A percentile compares a stretch with the other conserved stretches of the same genome.
These are phyloP conservation scores for Macrophomina phaseolina DNA, from an alignment of 2,329 filamentous ascomycete species.

Conservation along the genomic window DNA sequence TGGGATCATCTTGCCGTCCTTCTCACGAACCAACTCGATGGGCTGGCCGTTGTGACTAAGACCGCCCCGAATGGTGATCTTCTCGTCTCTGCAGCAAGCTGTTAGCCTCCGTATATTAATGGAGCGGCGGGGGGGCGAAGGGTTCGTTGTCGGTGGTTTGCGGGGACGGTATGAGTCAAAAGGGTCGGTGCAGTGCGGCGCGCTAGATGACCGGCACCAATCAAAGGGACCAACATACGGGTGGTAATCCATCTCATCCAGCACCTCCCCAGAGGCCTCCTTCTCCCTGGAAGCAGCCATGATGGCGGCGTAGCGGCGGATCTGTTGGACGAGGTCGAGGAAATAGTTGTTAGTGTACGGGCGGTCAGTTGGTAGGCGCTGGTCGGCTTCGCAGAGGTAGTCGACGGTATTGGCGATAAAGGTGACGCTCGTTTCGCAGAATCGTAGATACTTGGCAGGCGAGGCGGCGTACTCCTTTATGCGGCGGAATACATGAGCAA, in stretches of 20 bases:
- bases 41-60: conserved; percentile 81
- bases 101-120: conserved; percentile 33
- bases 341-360: conserved; percentile 97
- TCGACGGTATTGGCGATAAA: conserved; percentile 90
- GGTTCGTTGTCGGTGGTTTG: background rate
- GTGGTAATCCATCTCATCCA: conserved; percentile 58
- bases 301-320: conserved; percentile 85
- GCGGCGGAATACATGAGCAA: conserved; percentile 65
- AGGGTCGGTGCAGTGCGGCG: conserved; percentile 1
- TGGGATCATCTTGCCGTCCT: conserved; percentile 79
- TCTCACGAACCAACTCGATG: conserved; percentile 81
- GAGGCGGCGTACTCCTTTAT: conserved; percentile 75
- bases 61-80: conserved; percentile 81
- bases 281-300: conserved; percentile 76
- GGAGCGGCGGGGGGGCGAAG: background rate
- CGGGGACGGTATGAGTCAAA: conserved; percentile 8
- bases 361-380: conserved; percentile 80
- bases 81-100: conserved; percentile 63
- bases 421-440: conserved; percentile 87
- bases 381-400: conserved; percentile 83
- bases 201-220: background rate
- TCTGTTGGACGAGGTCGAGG: conserved; percentile 93
- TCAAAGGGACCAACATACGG: conserved; percentile 47
- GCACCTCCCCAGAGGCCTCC: conserved; percentile 60
- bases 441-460: conserved; percentile 79